Evolutionary conservation across 768 basidiomycete genomes (phyloP).

Genomic region (Leccinum boreale): DNA sequence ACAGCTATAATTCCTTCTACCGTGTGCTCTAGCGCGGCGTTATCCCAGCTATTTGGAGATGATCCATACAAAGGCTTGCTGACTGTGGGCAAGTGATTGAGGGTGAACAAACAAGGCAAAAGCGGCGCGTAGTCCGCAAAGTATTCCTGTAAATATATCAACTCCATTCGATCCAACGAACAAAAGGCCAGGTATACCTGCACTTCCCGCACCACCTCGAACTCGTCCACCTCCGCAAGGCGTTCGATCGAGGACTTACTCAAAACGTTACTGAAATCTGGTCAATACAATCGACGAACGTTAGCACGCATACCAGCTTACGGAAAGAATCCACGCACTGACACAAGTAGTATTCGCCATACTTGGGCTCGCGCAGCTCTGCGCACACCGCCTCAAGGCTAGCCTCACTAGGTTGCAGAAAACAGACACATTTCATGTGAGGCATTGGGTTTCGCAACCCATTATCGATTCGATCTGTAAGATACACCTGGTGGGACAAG

Average conservation of each 20-base stretch:
- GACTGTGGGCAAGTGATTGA: slow-evolving; percentile 69
- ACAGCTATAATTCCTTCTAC: slow-evolving; percentile 82
- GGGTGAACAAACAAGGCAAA: slow-evolving; percentile 80
- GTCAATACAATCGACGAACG: neutral
- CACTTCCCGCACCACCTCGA: slow-evolving; percentile 94
- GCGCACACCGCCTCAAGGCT: slow-evolving; percentile 79
- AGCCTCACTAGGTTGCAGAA: slow-evolving; percentile 78
- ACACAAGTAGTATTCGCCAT: slow-evolving; percentile 99
- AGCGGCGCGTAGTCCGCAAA: slow-evolving; percentile 96
- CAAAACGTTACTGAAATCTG: slow-evolving; percentile 95
- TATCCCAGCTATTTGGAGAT: slow-evolving; percentile 70
- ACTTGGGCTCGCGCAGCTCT: slow-evolving; percentile 87
- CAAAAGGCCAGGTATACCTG: slow-evolving; percentile 54
- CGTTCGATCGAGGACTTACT: slow-evolving; percentile 89
- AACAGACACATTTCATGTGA: slow-evolving; percentile 97
- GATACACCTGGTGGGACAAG: slow-evolving; percentile 93
- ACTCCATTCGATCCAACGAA: neutral
- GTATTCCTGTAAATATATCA: slow-evolving; percentile 66
- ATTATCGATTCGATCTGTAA: slow-evolving; percentile 98
- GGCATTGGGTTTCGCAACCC: slow-evolving; percentile 85
- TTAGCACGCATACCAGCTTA: slow-evolving; percentile 17
- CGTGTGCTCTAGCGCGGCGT: slow-evolving; percentile 68
- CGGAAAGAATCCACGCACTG: slow-evolving; percentile 69
- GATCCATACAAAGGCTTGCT: slow-evolving; percentile 68
- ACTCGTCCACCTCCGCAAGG: slow-evolving; percentile 91